Evolutionary conservation across 306 rosid species (phyloP).

Genomic region (Quercus aquifolioides): DNA sequence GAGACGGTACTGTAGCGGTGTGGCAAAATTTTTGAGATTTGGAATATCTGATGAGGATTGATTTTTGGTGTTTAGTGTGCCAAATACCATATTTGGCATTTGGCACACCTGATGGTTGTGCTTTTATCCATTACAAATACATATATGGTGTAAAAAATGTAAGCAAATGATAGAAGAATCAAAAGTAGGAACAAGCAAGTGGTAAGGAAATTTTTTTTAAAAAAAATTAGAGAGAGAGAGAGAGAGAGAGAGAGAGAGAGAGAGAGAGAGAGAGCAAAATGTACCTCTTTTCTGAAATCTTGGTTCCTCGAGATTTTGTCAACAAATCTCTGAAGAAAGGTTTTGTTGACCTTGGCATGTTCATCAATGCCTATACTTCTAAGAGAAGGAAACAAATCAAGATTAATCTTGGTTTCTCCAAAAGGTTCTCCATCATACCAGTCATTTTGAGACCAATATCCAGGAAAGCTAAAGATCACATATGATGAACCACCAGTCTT

Average conservation of each 20-base stretch:
- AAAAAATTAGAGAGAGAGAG: too few relatives aligned
- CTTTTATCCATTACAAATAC: too few relatives aligned
- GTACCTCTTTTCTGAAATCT: neutral
- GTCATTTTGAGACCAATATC: slow-evolving; percentile 35
- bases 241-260: too few relatives aligned
- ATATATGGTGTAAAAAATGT: neutral
- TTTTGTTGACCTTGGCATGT: slow-evolving; percentile 45
- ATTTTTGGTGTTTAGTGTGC: too few relatives aligned
- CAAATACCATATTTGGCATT: too few relatives aligned
- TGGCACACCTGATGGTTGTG: too few relatives aligned
- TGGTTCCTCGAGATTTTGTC: neutral
- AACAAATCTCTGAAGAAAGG: slow-evolving; percentile 41
- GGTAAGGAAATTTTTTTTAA: too few relatives aligned
- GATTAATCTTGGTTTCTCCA: slow-evolving; percentile 44
- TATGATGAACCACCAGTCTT: slow-evolving; percentile 1
- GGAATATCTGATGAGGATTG: too few relatives aligned
- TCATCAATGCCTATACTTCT: slow-evolving; percentile 64
- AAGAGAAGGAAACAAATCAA: slow-evolving; percentile 39
- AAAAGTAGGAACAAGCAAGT: neutral
- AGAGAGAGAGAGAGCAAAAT: too few relatives aligned
- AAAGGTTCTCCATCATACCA: slow-evolving; percentile 38
- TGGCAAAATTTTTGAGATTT: too few relatives aligned
- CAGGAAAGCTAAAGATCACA: slow-evolving; percentile 46
- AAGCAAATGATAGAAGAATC: neutral
- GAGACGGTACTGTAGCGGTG: too few relatives aligned